phyloP scores from a whole-genome alignment of 805 yeast species.

The Zygotorulaspora danielsina region DNA sequence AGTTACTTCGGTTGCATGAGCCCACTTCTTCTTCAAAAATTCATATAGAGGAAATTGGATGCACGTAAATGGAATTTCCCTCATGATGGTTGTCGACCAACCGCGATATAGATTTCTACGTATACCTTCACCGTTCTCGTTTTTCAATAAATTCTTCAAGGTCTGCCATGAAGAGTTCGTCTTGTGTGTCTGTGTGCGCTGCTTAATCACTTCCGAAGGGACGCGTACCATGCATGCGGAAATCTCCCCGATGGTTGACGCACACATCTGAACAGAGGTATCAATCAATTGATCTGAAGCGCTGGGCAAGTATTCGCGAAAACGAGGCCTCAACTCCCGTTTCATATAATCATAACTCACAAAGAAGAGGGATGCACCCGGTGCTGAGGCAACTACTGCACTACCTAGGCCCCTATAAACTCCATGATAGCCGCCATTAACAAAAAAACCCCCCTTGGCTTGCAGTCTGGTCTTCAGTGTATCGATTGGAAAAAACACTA shows the following conservation, averaged over 20 bases:
- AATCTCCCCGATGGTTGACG: constrained; percentile 87
- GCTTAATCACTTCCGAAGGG: constrained; percentile 95
- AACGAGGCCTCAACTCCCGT: constrained; percentile 39
- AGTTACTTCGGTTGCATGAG: constrained; percentile 38
- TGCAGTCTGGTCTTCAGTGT: constrained; percentile 92
- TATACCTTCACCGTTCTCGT: constrained; percentile 73
- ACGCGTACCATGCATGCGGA: constrained; percentile 93
- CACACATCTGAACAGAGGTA: constrained; percentile 67
- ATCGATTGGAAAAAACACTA: constrained; percentile 93
- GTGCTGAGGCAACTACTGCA: constrained; percentile 92
- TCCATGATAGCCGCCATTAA: constrained; percentile 90
- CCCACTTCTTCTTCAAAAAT: constrained; percentile 61
- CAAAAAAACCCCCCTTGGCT: constrained; percentile 90
- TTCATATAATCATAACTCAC: constrained; percentile 82
- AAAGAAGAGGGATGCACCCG: constrained; percentile 72
- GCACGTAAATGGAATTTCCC: constrained; percentile 95
- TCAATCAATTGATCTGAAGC: constrained; percentile 34
- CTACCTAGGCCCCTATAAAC: constrained; percentile 90
- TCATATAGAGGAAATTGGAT: constrained; percentile 96
- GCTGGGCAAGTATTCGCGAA: constrained; percentile 22
- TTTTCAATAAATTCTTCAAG: constrained; percentile 54
- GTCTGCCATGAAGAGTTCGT: constrained; percentile 58
- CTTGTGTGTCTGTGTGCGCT: constrained; percentile 78
- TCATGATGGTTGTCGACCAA: constrained; percentile 83
- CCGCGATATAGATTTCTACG: constrained; percentile 84